Evolutionary conservation across 2,329 filamentous ascomycete species (phyloP).

Genomic region (Calonectria hawksworthii): DNA sequence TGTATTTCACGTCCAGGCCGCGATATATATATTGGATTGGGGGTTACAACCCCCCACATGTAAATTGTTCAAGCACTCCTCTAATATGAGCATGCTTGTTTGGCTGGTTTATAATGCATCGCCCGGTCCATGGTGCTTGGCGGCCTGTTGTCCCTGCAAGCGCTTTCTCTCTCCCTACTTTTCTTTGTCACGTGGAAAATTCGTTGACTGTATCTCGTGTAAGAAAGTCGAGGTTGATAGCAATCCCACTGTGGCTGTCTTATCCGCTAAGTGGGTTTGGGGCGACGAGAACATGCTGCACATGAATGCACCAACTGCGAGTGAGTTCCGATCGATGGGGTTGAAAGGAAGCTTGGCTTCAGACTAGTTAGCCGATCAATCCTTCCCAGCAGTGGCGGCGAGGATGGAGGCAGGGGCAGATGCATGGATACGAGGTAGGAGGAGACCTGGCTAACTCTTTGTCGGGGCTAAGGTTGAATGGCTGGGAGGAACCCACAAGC

Average conservation of each 20-base stretch:
- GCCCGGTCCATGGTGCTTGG: neutral
- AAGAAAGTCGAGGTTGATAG: neutral
- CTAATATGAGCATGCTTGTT: neutral
- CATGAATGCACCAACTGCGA: neutral
- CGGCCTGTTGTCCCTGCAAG: neutral
- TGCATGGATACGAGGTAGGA: conserved; percentile 20
- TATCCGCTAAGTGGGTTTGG: neutral
- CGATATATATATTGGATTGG: neutral
- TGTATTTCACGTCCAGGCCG: neutral
- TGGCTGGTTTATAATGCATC: neutral
- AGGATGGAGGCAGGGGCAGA: conserved; percentile 16
- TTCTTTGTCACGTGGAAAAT: neutral
- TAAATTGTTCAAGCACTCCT: neutral
- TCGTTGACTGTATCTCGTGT: neutral
- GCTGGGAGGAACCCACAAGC: neutral
- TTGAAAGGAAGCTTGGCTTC: conserved; percentile 11
- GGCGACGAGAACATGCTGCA: neutral
- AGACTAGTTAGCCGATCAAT: conserved; percentile 17
- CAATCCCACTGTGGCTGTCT: neutral
- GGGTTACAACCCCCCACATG: neutral
- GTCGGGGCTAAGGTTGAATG: neutral
- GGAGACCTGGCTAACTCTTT: neutral
- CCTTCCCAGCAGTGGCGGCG: neutral
- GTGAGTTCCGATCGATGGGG: conserved; percentile 13
- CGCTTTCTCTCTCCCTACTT: too few species aligned